Base-by-base conservation (phyloP, 2,329 filamentous ascomycete species). In the Talaromyces sp. region DNA sequence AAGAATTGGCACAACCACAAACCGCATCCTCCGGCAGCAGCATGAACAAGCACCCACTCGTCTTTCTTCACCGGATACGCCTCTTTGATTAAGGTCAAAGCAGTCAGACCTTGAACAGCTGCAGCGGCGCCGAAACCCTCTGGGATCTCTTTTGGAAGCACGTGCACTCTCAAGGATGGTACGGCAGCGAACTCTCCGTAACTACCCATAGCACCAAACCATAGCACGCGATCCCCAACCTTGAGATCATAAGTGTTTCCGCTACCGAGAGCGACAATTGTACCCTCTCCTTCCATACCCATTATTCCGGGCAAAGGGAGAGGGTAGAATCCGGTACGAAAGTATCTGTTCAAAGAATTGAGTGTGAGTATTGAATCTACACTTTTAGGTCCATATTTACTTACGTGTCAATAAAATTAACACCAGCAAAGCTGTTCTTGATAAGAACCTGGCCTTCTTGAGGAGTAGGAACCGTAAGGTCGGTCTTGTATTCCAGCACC, bases 401-500 rank as follows among this genome's bases (percentile, higher is more conserved):
- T n/a, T 31, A 59, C 35, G 83, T 94, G 78, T 95, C 92, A 71
- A 95, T 93, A 79, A 85, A 95, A 78, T 95, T 95, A 68, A 95
- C 82, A 67, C 91, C 92, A 57, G 89, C 82, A 73, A 84, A 90
- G 68, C 88, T 85, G 76, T 94, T 94, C 77, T 88, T 89, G 67
- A 96, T 85, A 8, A 95, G 83, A 16, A 95, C 78, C 67, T 94
- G 83, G 62, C 86, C 87, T 9, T 87, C 84, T 33, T 84, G 82
- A 5, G 83, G 84, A 61, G 82, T 77, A 0, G 91, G 90, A 1
- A 94, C 84, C 9, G 88, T 86, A 1, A 91, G 75, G 72, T 91
- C 87, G n/a, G 84, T 87, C 71, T 83, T 88, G 76, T 88, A 86
- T 72, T 91, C 79, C 10, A 92, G 78, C n/a, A 90, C 88, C 35